Conservation (phyloP, 192 early-diverging fungal species). For the Gamsiella multidivaricata region DNA sequence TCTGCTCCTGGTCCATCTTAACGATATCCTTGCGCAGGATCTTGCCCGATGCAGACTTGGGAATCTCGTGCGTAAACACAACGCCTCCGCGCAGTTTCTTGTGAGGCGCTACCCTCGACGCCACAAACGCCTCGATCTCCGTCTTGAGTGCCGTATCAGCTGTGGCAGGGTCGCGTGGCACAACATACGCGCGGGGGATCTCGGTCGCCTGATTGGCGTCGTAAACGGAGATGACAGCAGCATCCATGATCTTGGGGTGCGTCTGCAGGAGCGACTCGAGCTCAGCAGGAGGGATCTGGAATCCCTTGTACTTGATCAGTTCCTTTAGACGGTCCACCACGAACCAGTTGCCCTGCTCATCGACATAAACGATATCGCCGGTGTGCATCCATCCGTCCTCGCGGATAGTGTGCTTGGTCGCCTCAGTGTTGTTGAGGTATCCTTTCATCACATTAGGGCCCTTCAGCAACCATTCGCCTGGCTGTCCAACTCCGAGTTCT, state of each 20-base stretch:
- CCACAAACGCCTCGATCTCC: constrained; percentile 69
- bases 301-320: constrained; percentile 84
- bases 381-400: constrained; percentile 63
- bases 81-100: constrained; percentile 86
- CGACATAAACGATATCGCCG: constrained; percentile 69
- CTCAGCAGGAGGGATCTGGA: constrained; percentile 81
- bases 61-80: constrained; percentile 75
- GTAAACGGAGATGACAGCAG: constrained; percentile 58
- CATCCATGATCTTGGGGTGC: constrained; percentile 64
- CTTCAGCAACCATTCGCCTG: constrained; percentile 58
- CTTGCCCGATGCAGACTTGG: constrained; percentile 86
- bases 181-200: constrained; percentile 85
- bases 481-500: constrained; percentile 59
- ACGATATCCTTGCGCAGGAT: constrained; percentile 79
- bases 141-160: constrained; percentile 50
- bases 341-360: constrained; percentile 67
- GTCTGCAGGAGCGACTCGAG: constrained; percentile 72
- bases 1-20: constrained; percentile 41
- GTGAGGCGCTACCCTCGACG: constrained; percentile 70
- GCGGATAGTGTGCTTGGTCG: constrained; percentile 55
- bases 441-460: constrained; percentile 65
- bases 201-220: constrained; percentile 66
- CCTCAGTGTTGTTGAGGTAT: constrained; percentile 61
- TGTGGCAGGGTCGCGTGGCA: constrained; percentile 60
- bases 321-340: constrained; percentile 83